phyloP scores from a whole-genome alignment of 495 filamentous ascomycete genomes.

The Neurospora intermedia region DNA sequence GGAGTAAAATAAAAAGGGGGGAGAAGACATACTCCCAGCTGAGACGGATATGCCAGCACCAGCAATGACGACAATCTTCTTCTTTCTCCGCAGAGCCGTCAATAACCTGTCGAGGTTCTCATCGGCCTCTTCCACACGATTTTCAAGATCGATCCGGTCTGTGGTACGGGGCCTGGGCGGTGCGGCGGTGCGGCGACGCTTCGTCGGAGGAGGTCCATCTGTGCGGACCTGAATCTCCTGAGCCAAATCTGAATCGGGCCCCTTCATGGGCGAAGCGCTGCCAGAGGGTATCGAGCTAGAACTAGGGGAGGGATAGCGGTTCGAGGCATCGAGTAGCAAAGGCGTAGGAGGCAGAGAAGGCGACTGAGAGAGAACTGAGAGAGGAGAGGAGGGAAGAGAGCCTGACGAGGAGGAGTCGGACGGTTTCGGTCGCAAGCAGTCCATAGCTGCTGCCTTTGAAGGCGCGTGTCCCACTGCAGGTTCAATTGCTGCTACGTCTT shows the following conservation, averaged over 20 bases:
- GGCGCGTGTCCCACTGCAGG: neutral
- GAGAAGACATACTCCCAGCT: slow-evolving; percentile 68
- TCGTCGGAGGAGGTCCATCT: slow-evolving; percentile 57
- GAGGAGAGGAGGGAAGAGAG: slow-evolving; percentile 38
- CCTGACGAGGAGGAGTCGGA: slow-evolving; percentile 15
- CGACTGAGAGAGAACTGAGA: slow-evolving; percentile 41
- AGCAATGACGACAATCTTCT: slow-evolving; percentile 93
- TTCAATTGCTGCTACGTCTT: neutral
- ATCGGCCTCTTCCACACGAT: slow-evolving; percentile 34
- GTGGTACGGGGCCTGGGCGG: slow-evolving; percentile 65
- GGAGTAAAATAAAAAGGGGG: neutral
- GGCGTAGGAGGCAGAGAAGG: slow-evolving; percentile 43
- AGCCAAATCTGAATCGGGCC: slow-evolving; percentile 17
- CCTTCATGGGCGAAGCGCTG: slow-evolving; percentile 31
- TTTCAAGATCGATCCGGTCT: slow-evolving; percentile 60
- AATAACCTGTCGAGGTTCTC: slow-evolving; percentile 55
- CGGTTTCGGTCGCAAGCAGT: slow-evolving; percentile 9
- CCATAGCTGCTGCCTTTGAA: slow-evolving; percentile 14
- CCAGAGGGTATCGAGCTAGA: slow-evolving; percentile 27
- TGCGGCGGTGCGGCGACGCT: slow-evolving; percentile 56
- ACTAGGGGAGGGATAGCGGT: slow-evolving; percentile 32
- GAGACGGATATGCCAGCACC: slow-evolving; percentile 95
- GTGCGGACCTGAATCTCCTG: slow-evolving; percentile 41
- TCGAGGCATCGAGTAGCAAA: slow-evolving; percentile 27
- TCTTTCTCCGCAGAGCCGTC: slow-evolving; percentile 71